phyloP scores from a whole-genome alignment of 1,284 basidiomycete species.

The Trichosporon sp. region DNA sequence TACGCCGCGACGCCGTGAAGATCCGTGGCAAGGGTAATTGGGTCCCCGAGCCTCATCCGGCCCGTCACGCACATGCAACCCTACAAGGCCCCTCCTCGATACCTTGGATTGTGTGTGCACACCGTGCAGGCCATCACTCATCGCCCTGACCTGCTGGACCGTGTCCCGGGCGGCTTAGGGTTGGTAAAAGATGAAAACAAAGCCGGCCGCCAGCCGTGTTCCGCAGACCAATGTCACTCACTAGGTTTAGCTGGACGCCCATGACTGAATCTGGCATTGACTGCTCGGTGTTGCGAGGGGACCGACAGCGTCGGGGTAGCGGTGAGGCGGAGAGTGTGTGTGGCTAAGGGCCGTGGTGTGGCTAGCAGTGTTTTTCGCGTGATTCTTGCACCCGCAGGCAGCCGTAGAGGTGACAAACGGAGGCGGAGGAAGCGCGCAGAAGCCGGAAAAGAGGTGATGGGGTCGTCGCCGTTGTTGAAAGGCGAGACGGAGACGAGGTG shows the following conservation, averaged over 20 bases:
- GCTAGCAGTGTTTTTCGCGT: neutral
- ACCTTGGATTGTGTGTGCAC: too few species aligned
- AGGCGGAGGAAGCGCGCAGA: neutral
- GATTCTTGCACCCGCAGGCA: neutral
- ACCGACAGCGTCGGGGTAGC: neutral
- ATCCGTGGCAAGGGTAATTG: too few species aligned
- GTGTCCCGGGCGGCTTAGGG: too few species aligned
- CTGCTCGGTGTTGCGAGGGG: neutral
- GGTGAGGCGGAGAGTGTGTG: neutral
- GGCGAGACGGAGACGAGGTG: neutral
- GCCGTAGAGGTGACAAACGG: neutral
- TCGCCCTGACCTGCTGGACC: too few species aligned
- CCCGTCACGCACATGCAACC: too few species aligned
- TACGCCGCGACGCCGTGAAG: too few species aligned
- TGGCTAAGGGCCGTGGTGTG: neutral
- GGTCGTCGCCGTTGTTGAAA: neutral
- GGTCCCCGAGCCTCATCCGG: too few species aligned
- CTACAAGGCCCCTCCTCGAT: too few species aligned
- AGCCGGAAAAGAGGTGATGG: neutral
- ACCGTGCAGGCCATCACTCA: too few species aligned
- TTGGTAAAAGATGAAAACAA: neutral
- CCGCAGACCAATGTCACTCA: neutral
- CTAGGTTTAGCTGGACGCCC: neutral
- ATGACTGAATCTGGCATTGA: constrained; percentile 1
- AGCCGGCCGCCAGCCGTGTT: neutral